Base-by-base conservation (phyloP, 805 yeast genomes). In the Metschnikowia vanudenii region DNA sequence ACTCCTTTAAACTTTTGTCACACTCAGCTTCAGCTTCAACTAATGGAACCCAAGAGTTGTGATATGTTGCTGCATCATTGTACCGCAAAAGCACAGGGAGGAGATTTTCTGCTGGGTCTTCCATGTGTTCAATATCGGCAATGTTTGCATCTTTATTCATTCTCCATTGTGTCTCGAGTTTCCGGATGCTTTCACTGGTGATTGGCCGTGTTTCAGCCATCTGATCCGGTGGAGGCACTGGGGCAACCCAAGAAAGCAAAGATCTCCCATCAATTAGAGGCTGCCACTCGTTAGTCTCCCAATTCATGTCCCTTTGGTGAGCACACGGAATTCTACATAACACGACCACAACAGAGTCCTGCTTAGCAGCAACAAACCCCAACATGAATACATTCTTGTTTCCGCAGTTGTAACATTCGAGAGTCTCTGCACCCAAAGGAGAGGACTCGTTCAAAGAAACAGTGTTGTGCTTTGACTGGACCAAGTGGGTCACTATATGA, bases 351-450 rank as follows among this genome's bases (percentile, higher is more conserved):
- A 89, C 90, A 4, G 90, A 82, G 54, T 88, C 95, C 48, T 83
- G 79, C 59, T 87, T 88, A 3, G 97, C 96, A 20, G 90, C 78
- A 13, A 91, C 94, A 64, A 84, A 89, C 0, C 97, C 97, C 32
- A 91, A 69, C 20, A 84, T 73, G 56, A 91, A 91, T 2, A 63
- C 85, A 57, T 91, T 91, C 49, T 74, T 80, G 60, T 78, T 80
- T 26, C 96, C 96, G 70, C 97, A 91, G 59, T 83, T 84, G 67
- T 90, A 91, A 68, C 97, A 91, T 63, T 91, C 97, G 47, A 91
- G 68, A 1, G 82, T 76, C 5, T 91, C 84, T 44, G 86, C 96
- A n/a, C 97, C 97, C 20, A 90, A 71, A 50, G 87, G 90, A 1
- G 91, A 83, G 20, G 85, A 85, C 31, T 82, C 82, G 62, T 90